Evolutionary conservation across 805 yeast species (phyloP).

Genomic region (Yarrowia divulgata): DNA sequence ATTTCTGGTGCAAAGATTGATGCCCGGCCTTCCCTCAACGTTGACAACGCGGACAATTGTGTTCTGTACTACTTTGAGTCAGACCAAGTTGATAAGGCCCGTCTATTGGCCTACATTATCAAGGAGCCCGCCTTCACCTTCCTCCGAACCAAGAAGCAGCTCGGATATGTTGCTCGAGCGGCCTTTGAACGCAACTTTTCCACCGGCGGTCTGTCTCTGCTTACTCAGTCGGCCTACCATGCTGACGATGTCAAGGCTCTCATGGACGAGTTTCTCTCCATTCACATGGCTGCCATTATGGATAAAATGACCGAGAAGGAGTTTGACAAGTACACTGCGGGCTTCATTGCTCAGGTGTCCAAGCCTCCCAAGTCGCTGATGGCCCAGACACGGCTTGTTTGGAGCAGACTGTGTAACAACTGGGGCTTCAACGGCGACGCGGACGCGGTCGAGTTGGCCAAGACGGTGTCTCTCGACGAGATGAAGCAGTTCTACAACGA

Average conservation of each 20-base stretch:
- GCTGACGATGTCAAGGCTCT: constrained; percentile 77
- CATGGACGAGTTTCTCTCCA: constrained; percentile 67
- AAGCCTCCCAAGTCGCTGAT: constrained; percentile 17
- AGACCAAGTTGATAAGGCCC: neutral
- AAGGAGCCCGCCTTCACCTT: constrained; percentile 90
- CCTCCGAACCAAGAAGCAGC: constrained; percentile 90
- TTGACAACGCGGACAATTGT: constrained; percentile 62
- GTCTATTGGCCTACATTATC: constrained; percentile 64
- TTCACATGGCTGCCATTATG: neutral
- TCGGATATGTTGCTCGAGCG: constrained; percentile 92
- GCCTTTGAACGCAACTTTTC: constrained; percentile 73
- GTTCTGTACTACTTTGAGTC: constrained; percentile 22
- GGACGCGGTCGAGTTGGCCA: constrained; percentile 6
- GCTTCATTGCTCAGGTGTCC: constrained; percentile 27
- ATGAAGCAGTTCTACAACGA: constrained; percentile 11
- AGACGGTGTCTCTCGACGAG: constrained; percentile 10
- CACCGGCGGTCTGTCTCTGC: constrained; percentile 72
- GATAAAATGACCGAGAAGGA: constrained; percentile 13
- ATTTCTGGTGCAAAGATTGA: neutral
- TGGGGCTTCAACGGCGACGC: constrained; percentile 3
- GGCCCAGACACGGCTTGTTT: neutral
- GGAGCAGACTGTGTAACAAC: neutral
- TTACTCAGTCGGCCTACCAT: constrained; percentile 84
- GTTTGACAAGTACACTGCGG: constrained; percentile 14
- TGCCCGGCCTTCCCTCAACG: constrained; percentile 54